Base-by-base conservation (phyloP, 768 basidiomycete species). In the Podaxis carcinomalis region DNA sequence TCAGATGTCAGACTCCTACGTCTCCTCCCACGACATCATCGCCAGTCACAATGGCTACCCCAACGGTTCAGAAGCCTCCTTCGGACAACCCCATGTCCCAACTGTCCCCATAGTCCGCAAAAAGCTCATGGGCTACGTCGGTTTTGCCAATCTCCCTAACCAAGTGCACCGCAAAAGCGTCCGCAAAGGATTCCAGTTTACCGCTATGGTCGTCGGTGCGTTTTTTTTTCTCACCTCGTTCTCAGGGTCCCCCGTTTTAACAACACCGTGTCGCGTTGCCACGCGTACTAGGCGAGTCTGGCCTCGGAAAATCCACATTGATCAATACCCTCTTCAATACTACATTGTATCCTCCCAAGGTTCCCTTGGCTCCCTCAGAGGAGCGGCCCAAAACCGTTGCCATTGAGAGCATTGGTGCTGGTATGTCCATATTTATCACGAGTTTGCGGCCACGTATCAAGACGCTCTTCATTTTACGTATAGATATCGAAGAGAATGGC, bases 311-410 rank as follows among this genome's bases (percentile, higher is more conserved):
- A 81, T 99, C 97, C 3, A 99, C 97, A 10, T 85, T 98, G 72
- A 90, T 99, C 74, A 99, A 99, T 77, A 99, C 97, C 21, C 84
- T 99, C 66, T 99, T 99, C 86, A 93, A 97, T 74, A 98, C 97
- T 40, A 84, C 87, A 61, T 90, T 99, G 62, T 97, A 98, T 76
- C 89, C 93, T 37, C 85, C 89, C 64, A 95, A 95, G 76, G 86
- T 90, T 67, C 85, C 92, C 54, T 78, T 88, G 14, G 85, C 89
- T 36, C 97, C 95, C 39, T 86, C 93, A 50, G 84, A 87, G 28
- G 97, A 98, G 71, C 81, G 86, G 57, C 84, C 94, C 21, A 91
- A 91, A 78, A 98, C 97, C 46, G 97, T 98, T 67, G 87, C 94
- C 60, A 98, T 99, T 72, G 95, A 98, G 81, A 96, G 93, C 75